phyloP scores from a whole-genome alignment of 345 rosid genomes.

The Aegle marmelos region DNA sequence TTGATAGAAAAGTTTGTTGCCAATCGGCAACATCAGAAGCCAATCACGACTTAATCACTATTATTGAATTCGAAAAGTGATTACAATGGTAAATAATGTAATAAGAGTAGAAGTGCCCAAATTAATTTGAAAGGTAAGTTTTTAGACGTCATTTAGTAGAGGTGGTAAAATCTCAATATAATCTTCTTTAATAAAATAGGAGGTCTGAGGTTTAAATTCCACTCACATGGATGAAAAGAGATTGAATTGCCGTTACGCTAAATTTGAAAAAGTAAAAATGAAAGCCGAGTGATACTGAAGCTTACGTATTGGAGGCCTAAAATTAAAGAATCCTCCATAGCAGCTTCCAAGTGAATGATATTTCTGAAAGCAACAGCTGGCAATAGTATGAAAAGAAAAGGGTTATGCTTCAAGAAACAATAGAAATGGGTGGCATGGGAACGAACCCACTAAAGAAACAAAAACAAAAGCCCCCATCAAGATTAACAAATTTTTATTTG shows the following conservation, averaged over 20 bases:
- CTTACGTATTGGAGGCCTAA: neutral
- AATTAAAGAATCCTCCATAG: neutral
- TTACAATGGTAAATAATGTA: too few relatives aligned
- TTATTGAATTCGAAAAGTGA: too few relatives aligned
- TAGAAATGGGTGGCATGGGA: conserved; percentile 27
- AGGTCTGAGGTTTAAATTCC: too few relatives aligned
- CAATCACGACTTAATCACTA: too few relatives aligned
- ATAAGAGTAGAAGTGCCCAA: neutral
- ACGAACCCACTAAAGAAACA: neutral
- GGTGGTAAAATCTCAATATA: too few relatives aligned
- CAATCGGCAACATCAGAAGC: neutral
- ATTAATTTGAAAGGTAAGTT: neutral
- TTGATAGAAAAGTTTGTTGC: neutral
- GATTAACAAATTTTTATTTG: neutral
- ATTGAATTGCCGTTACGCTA: too few relatives aligned
- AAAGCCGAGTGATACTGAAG: neutral
- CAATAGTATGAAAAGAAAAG: conserved; percentile 10
- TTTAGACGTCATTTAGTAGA: too few relatives aligned
- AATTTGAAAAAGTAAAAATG: too few relatives aligned
- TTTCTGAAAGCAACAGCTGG: neutral
- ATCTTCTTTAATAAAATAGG: too few relatives aligned
- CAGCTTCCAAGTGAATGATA: neutral
- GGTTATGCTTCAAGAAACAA: conserved; percentile 13
- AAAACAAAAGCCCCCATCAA: neutral
- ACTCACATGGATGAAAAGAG: too few relatives aligned